Percentiles rank a stretch among this genome's conserved stretches.
Conservation (phyloP, 2,329 filamentous ascomycete genomes). For the Septoria linicola region DNA sequence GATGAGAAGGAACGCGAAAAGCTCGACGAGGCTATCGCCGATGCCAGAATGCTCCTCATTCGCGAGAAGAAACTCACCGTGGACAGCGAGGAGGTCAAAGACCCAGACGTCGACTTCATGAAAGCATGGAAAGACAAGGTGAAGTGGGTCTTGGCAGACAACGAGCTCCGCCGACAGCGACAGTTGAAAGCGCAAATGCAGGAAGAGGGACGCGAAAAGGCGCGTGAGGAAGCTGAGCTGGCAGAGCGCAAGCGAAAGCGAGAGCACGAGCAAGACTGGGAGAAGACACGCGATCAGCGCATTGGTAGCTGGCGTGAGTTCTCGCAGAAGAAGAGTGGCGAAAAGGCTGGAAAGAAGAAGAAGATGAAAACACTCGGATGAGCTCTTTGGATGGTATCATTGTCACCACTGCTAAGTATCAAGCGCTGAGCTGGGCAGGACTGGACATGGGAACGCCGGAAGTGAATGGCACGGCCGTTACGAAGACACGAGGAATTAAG, state of each 20-base stretch:
- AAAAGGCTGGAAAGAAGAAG: slow-evolving; percentile 51
- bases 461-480: neutral
- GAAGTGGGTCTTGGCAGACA: slow-evolving; percentile 85
- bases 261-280: slow-evolving; percentile 93
- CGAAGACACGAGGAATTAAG: slow-evolving; percentile 8
- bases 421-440: neutral
- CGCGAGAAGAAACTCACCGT: slow-evolving; percentile 91
- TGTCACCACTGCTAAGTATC: neutral
- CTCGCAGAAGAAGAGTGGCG: slow-evolving; percentile 58
- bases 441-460: neutral
- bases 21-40: slow-evolving; percentile 92
- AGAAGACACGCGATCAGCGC: slow-evolving; percentile 82
- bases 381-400: slow-evolving; percentile 21
- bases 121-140: slow-evolving; percentile 88
- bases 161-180: slow-evolving; percentile 77
- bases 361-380: slow-evolving; percentile 56
- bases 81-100: slow-evolving; percentile 79
- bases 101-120: slow-evolving; percentile 70
- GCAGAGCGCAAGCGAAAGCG: slow-evolving; percentile 63
- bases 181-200: slow-evolving; percentile 94
- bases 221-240: slow-evolving; percentile 78
- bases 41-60: slow-evolving; percentile 91
- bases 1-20: slow-evolving; percentile 87
- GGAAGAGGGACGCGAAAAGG: slow-evolving; percentile 88
- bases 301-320: slow-evolving; percentile 95